A percentile compares a stretch with the other conserved stretches of the same genome.
These are phyloP conservation scores for Aspergillus unguis DNA, from an alignment of 2,329 filamentous ascomycete genomes.

Conservation along the genomic window DNA sequence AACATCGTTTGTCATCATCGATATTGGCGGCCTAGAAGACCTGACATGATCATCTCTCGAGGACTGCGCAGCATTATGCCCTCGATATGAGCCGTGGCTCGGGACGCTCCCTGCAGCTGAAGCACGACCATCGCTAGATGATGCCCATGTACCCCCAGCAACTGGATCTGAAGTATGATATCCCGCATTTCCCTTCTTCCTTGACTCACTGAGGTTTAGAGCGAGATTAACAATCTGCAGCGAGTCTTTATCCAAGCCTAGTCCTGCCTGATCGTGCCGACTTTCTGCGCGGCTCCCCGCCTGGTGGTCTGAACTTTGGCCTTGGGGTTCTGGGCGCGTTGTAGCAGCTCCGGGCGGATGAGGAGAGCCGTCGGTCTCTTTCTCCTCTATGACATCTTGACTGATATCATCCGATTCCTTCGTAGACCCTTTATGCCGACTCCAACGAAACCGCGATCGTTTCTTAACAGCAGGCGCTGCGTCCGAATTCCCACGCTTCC, in stretches of 20 bases:
- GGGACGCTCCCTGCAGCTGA: constrained; percentile 13
- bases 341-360: constrained; percentile 14
- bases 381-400: constrained; percentile 8
- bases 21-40: constrained; percentile 7
- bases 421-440: constrained; percentile 30
- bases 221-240: constrained; percentile 92
- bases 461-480: constrained; percentile 31
- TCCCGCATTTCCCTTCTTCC: constrained; percentile 60
- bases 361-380: constrained; percentile 14
- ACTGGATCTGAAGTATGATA: constrained; percentile 51
- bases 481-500: constrained; percentile 42
- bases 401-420: constrained; percentile 27
- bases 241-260: constrained; percentile 67
- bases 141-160: constrained; percentile 39
- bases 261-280: constrained; percentile 16
- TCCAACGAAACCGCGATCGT: constrained; percentile 34
- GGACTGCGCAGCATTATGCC: constrained; percentile 24
- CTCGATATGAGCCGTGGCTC: constrained; percentile 17
- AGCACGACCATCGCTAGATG: constrained; percentile 24
- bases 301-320: constrained; percentile 1
- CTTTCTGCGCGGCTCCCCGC: neutral
- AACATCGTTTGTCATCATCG: constrained; percentile 17
- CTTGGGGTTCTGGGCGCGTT: constrained; percentile 13
- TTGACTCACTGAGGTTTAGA: constrained; percentile 75
- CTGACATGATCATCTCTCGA: constrained; percentile 24